Percentiles rank a stretch among this genome's conserved stretches.
These are phyloP conservation scores for Scheffersomyces stambukii DNA, from an alignment of 1,139 yeast genomes.

Conservation along the genomic window DNA sequence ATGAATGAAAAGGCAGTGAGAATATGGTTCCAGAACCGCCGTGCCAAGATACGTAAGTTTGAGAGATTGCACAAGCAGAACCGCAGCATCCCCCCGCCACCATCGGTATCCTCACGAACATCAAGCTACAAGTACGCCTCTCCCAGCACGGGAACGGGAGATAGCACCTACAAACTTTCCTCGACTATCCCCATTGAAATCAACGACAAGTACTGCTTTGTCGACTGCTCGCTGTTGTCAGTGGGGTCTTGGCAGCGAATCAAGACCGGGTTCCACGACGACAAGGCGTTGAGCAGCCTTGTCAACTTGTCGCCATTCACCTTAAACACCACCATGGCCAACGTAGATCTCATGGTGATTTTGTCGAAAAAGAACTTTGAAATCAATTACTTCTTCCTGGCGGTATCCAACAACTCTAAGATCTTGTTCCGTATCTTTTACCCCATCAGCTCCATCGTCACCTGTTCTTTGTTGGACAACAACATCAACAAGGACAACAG, in stretches of 20 bases:
- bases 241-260: slow-evolving; percentile 81
- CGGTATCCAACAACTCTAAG: slow-evolving; percentile 61
- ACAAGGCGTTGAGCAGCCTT: slow-evolving; percentile 38
- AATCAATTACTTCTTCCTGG: slow-evolving; percentile 69
- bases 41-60: slow-evolving; percentile 72
- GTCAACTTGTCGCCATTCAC: slow-evolving; percentile 65
- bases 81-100: slow-evolving; percentile 6
- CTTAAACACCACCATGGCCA: slow-evolving; percentile 56
- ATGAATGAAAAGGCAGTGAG: slow-evolving; percentile 91
- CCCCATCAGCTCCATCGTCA: slow-evolving; percentile 47
- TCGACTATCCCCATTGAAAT: slow-evolving; percentile 45
- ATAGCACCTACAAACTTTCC: background rate
- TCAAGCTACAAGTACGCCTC: slow-evolving; percentile 3
- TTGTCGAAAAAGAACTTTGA: slow-evolving; percentile 66
- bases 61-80: slow-evolving; percentile 28
- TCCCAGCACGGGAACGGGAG: background rate
- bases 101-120: slow-evolving; percentile 3
- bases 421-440: slow-evolving; percentile 68
- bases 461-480: slow-evolving; percentile 47
- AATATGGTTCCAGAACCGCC: slow-evolving; percentile 91
- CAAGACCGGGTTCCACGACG: slow-evolving; percentile 54
- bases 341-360: slow-evolving; percentile 64
- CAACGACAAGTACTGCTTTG: slow-evolving; percentile 63
- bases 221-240: slow-evolving; percentile 62
- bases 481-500: slow-evolving; percentile 25